These are phyloP conservation scores for Microbotryomycetes sp. DNA, from an alignment of 1,284 basidiomycete species.

Conservation along the genomic window DNA sequence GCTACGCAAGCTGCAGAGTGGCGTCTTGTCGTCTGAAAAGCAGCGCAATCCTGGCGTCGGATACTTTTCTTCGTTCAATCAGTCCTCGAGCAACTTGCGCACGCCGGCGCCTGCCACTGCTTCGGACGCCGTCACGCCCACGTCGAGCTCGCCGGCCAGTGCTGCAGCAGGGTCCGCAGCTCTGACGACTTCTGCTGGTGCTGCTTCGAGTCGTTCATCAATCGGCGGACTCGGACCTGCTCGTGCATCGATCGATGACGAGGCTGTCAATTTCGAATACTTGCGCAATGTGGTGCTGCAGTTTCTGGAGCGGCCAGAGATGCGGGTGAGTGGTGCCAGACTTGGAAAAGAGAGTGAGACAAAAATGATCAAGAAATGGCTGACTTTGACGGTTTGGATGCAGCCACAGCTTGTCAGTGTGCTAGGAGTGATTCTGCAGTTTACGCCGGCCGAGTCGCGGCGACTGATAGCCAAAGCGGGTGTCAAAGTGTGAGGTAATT, in stretches of 20 bases:
- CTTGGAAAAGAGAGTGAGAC: constrained; percentile 30
- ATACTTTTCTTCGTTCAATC: constrained; percentile 49
- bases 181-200: not conserved
- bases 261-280: constrained; percentile 92
- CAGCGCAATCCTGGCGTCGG: constrained; percentile 88
- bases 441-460: constrained; percentile 87
- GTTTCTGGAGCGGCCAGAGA: constrained; percentile 82
- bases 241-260: constrained; percentile 41
- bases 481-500: no score
- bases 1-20: constrained; percentile 82
- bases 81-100: not conserved
- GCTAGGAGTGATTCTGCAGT: constrained; percentile 78
- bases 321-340: constrained; percentile 55
- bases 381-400: not conserved
- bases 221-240: not conserved
- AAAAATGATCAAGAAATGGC: not conserved
- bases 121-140: not conserved
- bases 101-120: not conserved
- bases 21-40: constrained; percentile 75
- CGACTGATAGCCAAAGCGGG: constrained; percentile 61
- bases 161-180: not conserved
- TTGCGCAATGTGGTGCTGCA: constrained; percentile 87
- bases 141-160: no score
- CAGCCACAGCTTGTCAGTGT: constrained; percentile 84
- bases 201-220: not conserved